phyloP scores from a whole-genome alignment of 257 asterid genomes.

The Solanum piurae region DNA sequence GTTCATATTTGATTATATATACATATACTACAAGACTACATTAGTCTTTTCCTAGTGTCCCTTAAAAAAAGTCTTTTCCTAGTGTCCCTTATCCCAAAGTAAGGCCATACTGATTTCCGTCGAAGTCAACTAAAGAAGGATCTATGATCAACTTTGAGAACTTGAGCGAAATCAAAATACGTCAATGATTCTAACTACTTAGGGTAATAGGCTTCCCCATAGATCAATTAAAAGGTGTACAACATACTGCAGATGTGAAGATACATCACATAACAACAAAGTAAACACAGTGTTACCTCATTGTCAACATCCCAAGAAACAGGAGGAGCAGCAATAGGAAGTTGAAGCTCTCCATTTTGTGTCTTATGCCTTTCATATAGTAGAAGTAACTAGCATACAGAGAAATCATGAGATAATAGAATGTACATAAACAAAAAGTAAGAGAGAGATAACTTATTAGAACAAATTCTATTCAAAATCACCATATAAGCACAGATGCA shows the following conservation, averaged over 20 bases:
- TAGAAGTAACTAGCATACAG: constrained; percentile 46
- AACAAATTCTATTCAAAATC: not conserved
- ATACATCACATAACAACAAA: not conserved
- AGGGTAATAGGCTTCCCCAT: not conserved
- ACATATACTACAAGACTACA: not conserved
- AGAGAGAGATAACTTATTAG: not conserved
- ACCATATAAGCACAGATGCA: not conserved
- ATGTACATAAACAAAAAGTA: not conserved
- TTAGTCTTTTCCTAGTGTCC: not conserved
- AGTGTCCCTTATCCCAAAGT: not conserved
- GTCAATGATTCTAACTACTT: not conserved
- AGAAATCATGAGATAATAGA: not conserved
- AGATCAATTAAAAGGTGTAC: not conserved
- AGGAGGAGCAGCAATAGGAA: constrained; percentile 31
- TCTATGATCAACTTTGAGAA: not conserved
- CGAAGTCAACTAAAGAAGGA: not conserved
- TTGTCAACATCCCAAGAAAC: constrained; percentile 39
- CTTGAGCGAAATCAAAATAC: not conserved
- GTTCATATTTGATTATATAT: not conserved
- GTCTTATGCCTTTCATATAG: constrained; percentile 66
- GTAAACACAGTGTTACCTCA: constrained; percentile 34
- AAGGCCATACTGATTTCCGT: not conserved
- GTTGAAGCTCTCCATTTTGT: constrained; percentile 67
- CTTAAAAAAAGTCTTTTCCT: not conserved
- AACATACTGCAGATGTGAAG: not conserved